Base-by-base conservation (phyloP, 2,329 filamentous ascomycete species). In the Hypoxylon sp. region DNA sequence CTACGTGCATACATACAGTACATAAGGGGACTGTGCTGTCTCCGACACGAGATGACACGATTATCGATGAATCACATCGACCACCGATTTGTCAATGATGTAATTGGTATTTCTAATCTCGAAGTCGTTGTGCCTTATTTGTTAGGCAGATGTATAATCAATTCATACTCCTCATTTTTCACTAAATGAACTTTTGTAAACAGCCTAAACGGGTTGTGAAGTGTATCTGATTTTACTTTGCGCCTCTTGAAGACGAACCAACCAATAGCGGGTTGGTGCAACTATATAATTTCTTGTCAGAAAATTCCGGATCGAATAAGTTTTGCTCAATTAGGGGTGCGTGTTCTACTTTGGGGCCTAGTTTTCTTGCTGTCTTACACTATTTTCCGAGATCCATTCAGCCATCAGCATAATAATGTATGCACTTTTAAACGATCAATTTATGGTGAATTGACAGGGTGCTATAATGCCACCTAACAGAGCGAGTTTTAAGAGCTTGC, bases 351-450 rank as follows among this genome's bases (percentile, higher is more conserved):
- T 32, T 19, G n/a, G 16, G 17, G 11, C 21, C 16, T 34, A 48
- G 23, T 36, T 46, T 34, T 36, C 25, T 51, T 25, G 30, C 27
- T 55, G 51, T 55, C 51, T 55, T 29, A 55, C 51, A 36, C 31
- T 41, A 37, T 36, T 41, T 55, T 32, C 41, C 51, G 51, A 51
- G 36, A 51, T 31, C 41, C 8, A 37, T 44, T 31, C 9, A 50
- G 25, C 23, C 25, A 30, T 31, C 30, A 42, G n/a, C n/a, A n/a
- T n/a, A n/a, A n/a, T n/a, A n/a, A n/a, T n/a, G n/a, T n/a, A n/a
- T n/a, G n/a, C n/a, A n/a, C n/a, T n/a, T n/a, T n/a, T n/a, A n/a
- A n/a, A n/a, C n/a, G n/a, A n/a, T 31, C 3, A 19, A 19, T 30
- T 21, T 41, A 23, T 17, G 15, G 15, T 19, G 12, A 17, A 7